Conservation (phyloP, 176 grass and related monocot species). For the Oryza australiensis region DNA sequence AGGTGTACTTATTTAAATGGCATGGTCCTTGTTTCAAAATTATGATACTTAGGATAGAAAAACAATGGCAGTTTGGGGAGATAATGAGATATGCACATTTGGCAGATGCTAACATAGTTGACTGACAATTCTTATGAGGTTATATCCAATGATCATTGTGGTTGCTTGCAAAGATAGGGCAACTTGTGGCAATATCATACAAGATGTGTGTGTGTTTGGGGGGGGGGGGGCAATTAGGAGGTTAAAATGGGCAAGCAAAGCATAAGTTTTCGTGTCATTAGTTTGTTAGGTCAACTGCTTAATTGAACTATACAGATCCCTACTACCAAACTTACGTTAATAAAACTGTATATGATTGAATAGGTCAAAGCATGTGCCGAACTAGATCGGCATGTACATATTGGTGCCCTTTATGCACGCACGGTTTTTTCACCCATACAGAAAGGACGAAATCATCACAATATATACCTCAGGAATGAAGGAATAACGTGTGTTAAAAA, state of each 20-base stretch:
- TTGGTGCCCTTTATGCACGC: neutral
- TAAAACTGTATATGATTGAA: neutral
- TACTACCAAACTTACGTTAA: neutral
- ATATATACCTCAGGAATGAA: neutral
- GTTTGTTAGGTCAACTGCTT: conserved; percentile 23
- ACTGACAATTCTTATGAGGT: neutral
- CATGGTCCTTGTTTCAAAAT: neutral
- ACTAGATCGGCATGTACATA: neutral
- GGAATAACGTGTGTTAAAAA: neutral
- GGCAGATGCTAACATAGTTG: conserved; percentile 15
- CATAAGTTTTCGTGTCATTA: neutral
- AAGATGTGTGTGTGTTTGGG: too few species aligned
- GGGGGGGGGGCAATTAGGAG: neutral
- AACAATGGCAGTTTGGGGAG: conserved; percentile 13
- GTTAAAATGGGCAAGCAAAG: neutral
- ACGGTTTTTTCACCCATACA: neutral
- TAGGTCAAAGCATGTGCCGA: neutral
- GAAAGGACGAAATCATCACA: neutral
- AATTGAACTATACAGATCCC: neutral
- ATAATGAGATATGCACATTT: conserved; percentile 1
- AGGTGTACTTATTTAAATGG: conserved; percentile 8
- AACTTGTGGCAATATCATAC: conserved; percentile 19
- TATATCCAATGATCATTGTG: neutral
- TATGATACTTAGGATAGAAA: conserved; percentile 9
- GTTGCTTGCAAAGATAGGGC: neutral